Evolutionary conservation across 768 basidiomycete genomes (phyloP), one percentile per base, ranked within the genome.

Genomic region (Phanerodontia chrysosporium): DNA sequence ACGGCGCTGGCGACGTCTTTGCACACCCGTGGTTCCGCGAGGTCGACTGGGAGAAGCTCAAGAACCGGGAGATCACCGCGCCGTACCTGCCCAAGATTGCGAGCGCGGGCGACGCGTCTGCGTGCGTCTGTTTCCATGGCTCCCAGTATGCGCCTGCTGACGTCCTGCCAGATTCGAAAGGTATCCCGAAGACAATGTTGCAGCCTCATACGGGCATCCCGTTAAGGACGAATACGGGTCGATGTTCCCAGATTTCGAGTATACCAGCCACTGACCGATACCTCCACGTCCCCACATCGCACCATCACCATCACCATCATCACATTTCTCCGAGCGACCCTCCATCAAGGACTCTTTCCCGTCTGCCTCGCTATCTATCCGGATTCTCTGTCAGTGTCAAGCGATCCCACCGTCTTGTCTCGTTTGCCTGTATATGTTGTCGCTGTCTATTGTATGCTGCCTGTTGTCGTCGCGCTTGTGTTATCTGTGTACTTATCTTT

Each of bases 31-130:
- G 95, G 95, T 98, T 98, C 70, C 78, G 83, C 44, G 95, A 98
- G 74, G 95, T 98, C 22, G 89, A 93, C 63, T 98, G 95, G 95
- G 81, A 81, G 49, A 87, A 85, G 73, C 74, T 98, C 55, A 82
- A 80, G 66, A 79, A 80, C 49, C 79, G 93, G 65, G 93, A 98
- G 67, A 98, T 99, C 57, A 90, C 90, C 14, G 92, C 97, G 24
- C 97, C 97, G 2, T 99, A 97, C 75, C 76, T 98, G 52, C 97
- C 97, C 13, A 89, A 89, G 70, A 93, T 98, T 49, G 82, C 77
- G 32, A 88, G 93, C 9, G 97, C 98, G 12, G 97, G 97, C 0
- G 97, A 99, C 72, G 90, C 96, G 5, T 94, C 91, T 84, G 90
- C 90, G 89, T 92, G 70, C 72, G 90, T 83, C 36, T 25, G 52